Conservation (phyloP, 2,329 filamentous ascomycete genomes). For the Sphaceloma murrayae region DNA sequence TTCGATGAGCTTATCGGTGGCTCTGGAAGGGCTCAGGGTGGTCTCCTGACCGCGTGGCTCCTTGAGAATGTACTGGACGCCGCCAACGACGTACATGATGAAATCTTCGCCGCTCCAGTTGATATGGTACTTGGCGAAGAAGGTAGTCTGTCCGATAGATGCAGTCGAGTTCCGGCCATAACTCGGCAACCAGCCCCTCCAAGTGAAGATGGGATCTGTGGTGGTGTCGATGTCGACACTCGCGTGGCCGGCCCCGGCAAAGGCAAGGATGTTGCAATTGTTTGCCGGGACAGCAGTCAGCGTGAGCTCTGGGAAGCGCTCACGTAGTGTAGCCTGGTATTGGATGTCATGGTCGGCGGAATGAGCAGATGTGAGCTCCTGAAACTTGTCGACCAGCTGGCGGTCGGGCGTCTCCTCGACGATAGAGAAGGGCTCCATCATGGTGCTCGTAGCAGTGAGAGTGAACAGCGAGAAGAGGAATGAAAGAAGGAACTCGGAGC, state of each 20-base stretch:
- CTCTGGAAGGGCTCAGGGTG: constrained; percentile 27
- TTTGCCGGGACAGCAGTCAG: constrained; percentile 31
- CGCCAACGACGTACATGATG: constrained; percentile 31
- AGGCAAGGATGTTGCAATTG: constrained; percentile 26
- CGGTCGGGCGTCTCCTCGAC: constrained; percentile 22
- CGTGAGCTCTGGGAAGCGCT: constrained; percentile 30
- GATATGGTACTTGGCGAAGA: constrained; percentile 35
- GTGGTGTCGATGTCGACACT: constrained; percentile 31
- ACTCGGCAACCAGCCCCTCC: constrained; percentile 30
- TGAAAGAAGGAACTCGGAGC: not conserved
- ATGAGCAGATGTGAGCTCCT: constrained; percentile 29
- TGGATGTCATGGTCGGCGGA: constrained; percentile 34
- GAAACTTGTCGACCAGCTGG: constrained; percentile 31
- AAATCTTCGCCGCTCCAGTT: constrained; percentile 33
- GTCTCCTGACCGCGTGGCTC: constrained; percentile 29
- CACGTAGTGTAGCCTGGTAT: constrained; percentile 30
- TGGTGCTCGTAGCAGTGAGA: not conserved
- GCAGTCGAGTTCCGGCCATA: constrained; percentile 27
- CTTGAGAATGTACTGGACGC: constrained; percentile 35
- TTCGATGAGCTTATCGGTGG: constrained; percentile 32
- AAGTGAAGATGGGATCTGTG: constrained; percentile 31
- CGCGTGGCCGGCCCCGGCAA: constrained; percentile 35
- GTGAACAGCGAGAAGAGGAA: not conserved
- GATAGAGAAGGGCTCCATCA: constrained; percentile 28
- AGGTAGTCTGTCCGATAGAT: constrained; percentile 30